Percentiles rank a stretch among this genome's conserved stretches.
These are phyloP conservation scores for Cutaneotrichosporon sp. DNA, from an alignment of 1,284 basidiomycete genomes.

Conservation along the genomic window DNA sequence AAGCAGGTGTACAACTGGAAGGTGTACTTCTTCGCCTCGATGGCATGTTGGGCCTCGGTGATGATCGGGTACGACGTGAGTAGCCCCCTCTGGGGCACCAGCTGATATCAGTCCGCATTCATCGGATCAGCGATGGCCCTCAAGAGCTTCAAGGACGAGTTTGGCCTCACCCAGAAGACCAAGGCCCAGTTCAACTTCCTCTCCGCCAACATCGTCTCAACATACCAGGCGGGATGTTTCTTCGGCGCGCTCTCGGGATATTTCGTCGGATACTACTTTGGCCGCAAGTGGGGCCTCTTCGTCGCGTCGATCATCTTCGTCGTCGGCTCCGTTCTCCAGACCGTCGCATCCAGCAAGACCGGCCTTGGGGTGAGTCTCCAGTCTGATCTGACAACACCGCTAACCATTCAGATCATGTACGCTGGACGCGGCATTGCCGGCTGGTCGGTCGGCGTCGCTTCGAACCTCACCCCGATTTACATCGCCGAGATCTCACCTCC, in stretches of 20 bases:
- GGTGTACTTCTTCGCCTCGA: conserved; percentile 49
- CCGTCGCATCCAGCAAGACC: conserved; percentile 27
- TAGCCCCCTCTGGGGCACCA: neutral
- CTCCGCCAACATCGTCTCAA: conserved; percentile 53
- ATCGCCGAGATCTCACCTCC: conserved; percentile 48
- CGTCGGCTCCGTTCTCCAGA: conserved; percentile 39
- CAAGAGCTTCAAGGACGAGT: conserved; percentile 31
- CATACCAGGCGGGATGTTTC: conserved; percentile 39
- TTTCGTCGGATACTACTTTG: conserved; percentile 22
- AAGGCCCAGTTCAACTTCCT: conserved; percentile 10
- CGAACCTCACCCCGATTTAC: conserved; percentile 39
- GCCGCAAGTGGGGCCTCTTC: conserved; percentile 31
- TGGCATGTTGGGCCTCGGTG: conserved; percentile 42
- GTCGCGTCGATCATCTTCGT: conserved; percentile 38
- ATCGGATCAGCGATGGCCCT: conserved; percentile 35
- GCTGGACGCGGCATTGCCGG: conserved; percentile 40
- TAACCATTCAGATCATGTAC: conserved; percentile 37
- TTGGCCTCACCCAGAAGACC: conserved; percentile 15
- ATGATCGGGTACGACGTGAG: conserved; percentile 51
- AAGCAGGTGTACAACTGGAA: conserved; percentile 54
- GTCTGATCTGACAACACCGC: too few species aligned
- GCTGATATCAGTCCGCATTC: conserved; percentile 24
- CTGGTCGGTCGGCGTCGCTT: conserved; percentile 35
- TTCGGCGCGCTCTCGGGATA: conserved; percentile 25
- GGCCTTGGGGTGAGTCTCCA: too few species aligned